phyloP scores from a whole-genome alignment of 2,329 filamentous ascomycete genomes.

The Graphium sp. region DNA sequence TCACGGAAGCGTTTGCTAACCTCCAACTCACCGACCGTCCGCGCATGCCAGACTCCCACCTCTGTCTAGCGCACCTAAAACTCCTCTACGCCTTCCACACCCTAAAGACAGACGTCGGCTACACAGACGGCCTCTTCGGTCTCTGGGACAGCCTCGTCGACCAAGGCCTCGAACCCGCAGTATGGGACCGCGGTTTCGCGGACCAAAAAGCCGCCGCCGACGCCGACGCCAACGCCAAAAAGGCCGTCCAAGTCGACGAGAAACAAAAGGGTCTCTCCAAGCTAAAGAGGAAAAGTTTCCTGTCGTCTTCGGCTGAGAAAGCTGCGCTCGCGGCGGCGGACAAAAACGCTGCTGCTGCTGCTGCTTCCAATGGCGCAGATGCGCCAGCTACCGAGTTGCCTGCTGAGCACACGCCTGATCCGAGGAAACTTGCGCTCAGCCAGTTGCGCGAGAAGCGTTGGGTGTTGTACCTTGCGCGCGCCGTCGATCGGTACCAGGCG shows the following conservation, averaged over 20 bases:
- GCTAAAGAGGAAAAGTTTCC: no score
- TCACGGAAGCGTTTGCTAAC: conserved; percentile 1
- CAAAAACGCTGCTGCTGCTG: no score
- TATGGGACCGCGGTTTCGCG: no score
- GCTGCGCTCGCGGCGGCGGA: no score
- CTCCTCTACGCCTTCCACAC: conserved; percentile 51
- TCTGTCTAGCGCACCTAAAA: conserved; percentile 59
- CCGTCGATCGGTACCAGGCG: conserved; percentile 47
- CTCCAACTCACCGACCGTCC: conserved; percentile 4
- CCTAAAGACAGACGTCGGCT: conserved; percentile 50
- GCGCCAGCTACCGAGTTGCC: neutral
- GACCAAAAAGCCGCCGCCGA: conserved; percentile 4
- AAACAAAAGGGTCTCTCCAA: conserved; percentile 10
- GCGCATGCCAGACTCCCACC: conserved; percentile 16
- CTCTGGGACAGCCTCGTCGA: conserved; percentile 31
- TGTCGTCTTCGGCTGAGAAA: no score
- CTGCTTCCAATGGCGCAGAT: neutral
- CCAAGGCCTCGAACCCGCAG: conserved; percentile 4
- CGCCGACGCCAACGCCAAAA: conserved; percentile 7
- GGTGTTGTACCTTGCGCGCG: conserved; percentile 51
- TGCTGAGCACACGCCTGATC: conserved; percentile 13
- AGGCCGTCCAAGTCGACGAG: conserved; percentile 14
- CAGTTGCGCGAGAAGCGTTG: conserved; percentile 55
- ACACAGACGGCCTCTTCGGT: conserved; percentile 49
- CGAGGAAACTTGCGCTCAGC: conserved; percentile 17